These are phyloP conservation scores for Asterella californica DNA, from an alignment of 225 moss, liverwort and hornwort genomes.

Conservation along the genomic window DNA sequence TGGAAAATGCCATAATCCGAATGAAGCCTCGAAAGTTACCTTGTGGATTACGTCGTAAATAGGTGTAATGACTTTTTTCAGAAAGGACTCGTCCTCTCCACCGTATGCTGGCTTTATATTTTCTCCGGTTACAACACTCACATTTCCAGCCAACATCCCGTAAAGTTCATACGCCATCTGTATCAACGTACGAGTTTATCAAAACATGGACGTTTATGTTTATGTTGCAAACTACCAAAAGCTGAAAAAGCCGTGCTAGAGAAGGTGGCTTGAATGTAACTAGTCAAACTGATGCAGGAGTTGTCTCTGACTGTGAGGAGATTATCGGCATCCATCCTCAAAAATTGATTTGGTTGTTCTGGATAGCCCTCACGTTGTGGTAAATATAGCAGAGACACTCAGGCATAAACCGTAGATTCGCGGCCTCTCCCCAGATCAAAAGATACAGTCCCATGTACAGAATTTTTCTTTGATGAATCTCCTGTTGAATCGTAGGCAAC, in stretches of 20 bases:
- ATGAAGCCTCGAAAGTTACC: conserved; percentile 27
- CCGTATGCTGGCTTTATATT: conserved; percentile 94
- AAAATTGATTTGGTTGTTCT: neutral
- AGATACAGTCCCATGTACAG: conserved; percentile 92
- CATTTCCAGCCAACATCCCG: conserved; percentile 91
- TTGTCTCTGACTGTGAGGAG: neutral
- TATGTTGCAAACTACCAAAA: no score
- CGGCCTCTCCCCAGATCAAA: conserved; percentile 93
- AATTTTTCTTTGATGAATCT: conserved; percentile 73
- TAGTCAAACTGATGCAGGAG: neutral
- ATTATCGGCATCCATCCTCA: neutral
- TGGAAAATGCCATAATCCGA: neutral
- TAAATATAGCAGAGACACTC: conserved; percentile 95
- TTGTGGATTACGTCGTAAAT: conserved; percentile 63
- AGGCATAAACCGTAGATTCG: conserved; percentile 95
- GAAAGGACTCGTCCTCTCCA: conserved; percentile 76
- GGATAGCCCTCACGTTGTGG: conserved; percentile 50
- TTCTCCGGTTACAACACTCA: conserved; percentile 83
- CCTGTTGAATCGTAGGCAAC: conserved; percentile 78
- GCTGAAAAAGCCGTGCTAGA: neutral
- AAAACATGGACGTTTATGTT: neutral
- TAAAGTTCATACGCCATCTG: conserved; percentile 98
- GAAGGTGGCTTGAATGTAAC: neutral
- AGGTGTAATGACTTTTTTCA: conserved; percentile 67
- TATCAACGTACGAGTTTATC: conserved; percentile 16